phyloP scores from a whole-genome alignment of 805 yeast species.

The Clavispora carvajalis region DNA sequence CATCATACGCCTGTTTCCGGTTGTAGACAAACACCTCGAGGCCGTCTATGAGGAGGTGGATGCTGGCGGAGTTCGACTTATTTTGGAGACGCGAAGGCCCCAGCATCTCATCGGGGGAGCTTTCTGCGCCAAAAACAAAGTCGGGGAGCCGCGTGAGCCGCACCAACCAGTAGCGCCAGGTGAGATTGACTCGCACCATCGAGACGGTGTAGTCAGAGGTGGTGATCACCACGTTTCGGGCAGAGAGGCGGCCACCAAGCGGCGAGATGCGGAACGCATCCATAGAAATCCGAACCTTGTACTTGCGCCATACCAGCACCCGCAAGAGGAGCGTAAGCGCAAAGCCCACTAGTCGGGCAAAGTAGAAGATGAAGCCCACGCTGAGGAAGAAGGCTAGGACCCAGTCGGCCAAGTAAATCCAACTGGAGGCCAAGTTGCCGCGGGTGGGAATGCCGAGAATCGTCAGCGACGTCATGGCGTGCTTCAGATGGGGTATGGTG shows the following conservation, averaged over 20 bases:
- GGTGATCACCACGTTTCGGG: constrained; percentile 68
- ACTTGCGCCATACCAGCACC: constrained; percentile 58
- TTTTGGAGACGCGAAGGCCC: constrained; percentile 28
- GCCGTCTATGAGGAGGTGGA: constrained; percentile 62
- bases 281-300: constrained; percentile 53
- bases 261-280: constrained; percentile 74
- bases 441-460: not conserved
- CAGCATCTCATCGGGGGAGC: constrained; percentile 9
- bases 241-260: constrained; percentile 76
- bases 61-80: constrained; percentile 49
- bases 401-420: constrained; percentile 86
- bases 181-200: constrained; percentile 63
- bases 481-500: not conserved
- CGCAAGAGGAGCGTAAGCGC: constrained; percentile 47
- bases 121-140: constrained; percentile 12
- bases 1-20: constrained; percentile 71
- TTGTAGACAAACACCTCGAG: constrained; percentile 81
- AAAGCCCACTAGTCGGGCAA: constrained; percentile 67
- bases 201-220: constrained; percentile 72
- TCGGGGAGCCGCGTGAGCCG: constrained; percentile 37
- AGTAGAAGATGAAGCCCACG: constrained; percentile 64
- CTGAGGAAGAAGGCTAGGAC: constrained; percentile 58
- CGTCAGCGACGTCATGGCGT: constrained; percentile 1
- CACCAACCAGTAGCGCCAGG: constrained; percentile 89
- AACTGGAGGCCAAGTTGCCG: constrained; percentile 16